Base-by-base conservation (phyloP, 371 early-diverging fungal genomes). In the Mortierella sp. region DNA sequence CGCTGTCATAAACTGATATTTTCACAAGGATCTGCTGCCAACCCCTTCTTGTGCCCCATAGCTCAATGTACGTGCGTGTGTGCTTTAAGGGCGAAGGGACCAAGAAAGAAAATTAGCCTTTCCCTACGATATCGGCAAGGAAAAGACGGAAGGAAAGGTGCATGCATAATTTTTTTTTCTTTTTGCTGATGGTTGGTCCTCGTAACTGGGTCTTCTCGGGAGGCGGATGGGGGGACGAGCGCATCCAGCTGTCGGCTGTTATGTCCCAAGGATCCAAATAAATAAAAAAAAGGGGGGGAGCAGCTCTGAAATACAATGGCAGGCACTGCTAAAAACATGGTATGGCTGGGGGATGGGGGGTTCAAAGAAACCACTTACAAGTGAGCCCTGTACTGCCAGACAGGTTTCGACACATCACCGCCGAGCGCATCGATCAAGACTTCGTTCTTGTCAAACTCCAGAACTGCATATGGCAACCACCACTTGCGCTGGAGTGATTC, bases 371-470 rank as follows among this genome's bases (percentile, higher is more conserved):
- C 34, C 11, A 88, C 91, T 90, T 91, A 96, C 95, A 96, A 96
- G 72, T 90, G 85, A 26, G 95, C 93, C 54, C 91, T 82, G 80
- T 94, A 92, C 62, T 93, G 89, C 92, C 95, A 96, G 28, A 89
- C 79, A 15, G 95, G 93, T 60, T 88, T 90, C 24, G 82, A 80
- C 50, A 89, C 82, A 66, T 91, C 92, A 26, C 92, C 92, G 30
- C 91, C 93, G 8, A 91, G 79, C 26, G 94, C 91, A 69, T 92
- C 89, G 32, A 94, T 93, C 58, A 94, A 82, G 39, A 94, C 85
- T 80, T 97, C 95, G 76, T 95, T 95, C 87, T 94, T 94, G 83
- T 97, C 97, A 66, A 96, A 95, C 80, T 95, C 96, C 28, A 95
- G 80, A 15, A 97, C 95, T 19, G 90, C 90, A 68, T 95, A 97